Base-by-base conservation (phyloP, 2,329 filamentous ascomycete species). In the Aspergillus ustus region DNA sequence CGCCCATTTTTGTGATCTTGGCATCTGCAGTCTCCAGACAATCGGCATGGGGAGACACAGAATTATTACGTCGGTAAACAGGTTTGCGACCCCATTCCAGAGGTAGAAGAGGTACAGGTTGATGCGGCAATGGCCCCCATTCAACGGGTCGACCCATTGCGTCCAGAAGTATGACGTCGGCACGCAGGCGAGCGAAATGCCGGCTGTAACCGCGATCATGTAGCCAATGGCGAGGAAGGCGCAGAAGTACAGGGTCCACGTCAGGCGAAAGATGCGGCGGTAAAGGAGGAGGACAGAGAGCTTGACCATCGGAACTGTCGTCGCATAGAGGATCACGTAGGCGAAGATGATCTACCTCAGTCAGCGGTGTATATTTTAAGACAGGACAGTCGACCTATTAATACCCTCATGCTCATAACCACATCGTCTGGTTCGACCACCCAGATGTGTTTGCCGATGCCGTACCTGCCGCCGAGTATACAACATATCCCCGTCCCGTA, bases 211-310 rank as follows among this genome's bases (percentile, higher is more conserved):
- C 5, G 63, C 52, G 52, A 65, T 53, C 9, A 52, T 52, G 45
- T 67, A 66, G 7, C 61, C 61, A 25, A 68, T 37, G 0, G 64
- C 52, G 5, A 68, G 52, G 53, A 63, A 60, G 2, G 44, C 58
- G 34, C 66, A 67, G 44, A 66, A 28, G 22, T 61, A 67, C 29
- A 69, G 44, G 6, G 58, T 37, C 57, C 56, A 61, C 13, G 58
- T 62, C 34, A 68, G 52, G 20, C 63, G 57, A 48, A 68, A 69
- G 31, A 69, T 64, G 7, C 67, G 67, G n/a, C 57, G 67, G 45
- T 68, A 68, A 19, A 67, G 54, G 15, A 67, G 52, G 9, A 68
- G 57, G 9, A 69, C 58, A 13, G 66, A 68, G 1, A 68, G 28
- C 57, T 67, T 66, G 53, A 66, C 57, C 29, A 67, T 52, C 1